Evolutionary conservation across 306 rosid genomes (phyloP).

Genomic region (Fragaria iinumae): DNA sequence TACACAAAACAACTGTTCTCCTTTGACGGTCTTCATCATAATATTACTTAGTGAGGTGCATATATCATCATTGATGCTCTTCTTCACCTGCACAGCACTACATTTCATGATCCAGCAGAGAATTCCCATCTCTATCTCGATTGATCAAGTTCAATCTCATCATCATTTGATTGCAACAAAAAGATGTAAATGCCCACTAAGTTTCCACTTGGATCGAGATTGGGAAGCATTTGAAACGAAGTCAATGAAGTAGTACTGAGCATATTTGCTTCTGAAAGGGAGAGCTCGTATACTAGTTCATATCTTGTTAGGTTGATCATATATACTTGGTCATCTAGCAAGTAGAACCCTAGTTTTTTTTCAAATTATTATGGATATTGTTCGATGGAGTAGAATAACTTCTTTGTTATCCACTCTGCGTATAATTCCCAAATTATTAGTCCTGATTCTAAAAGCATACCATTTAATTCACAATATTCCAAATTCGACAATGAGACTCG

Average conservation of each 20-base stretch:
- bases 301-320: not conserved
- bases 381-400: constrained; percentile 4
- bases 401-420: not conserved
- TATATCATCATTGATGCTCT: not conserved
- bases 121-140: not conserved
- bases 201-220: not conserved
- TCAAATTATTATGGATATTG: not conserved
- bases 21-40: too few relatives aligned
- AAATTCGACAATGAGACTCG: not conserved
- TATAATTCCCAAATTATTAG: constrained; percentile 14
- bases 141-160: not conserved
- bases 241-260: not conserved
- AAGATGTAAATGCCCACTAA: not conserved
- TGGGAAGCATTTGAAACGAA: not conserved
- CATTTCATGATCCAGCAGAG: not conserved
- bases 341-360: not conserved
- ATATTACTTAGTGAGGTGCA: not conserved
- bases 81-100: not conserved
- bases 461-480: not conserved
- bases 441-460: not conserved
- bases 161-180: not conserved
- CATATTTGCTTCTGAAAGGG: not conserved
- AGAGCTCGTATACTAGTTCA: not conserved
- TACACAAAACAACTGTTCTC: not conserved
- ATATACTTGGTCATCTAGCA: not conserved